Evolutionary conservation across 179 eudicot species (phyloP).

Genomic region (Camellia oleifera): DNA sequence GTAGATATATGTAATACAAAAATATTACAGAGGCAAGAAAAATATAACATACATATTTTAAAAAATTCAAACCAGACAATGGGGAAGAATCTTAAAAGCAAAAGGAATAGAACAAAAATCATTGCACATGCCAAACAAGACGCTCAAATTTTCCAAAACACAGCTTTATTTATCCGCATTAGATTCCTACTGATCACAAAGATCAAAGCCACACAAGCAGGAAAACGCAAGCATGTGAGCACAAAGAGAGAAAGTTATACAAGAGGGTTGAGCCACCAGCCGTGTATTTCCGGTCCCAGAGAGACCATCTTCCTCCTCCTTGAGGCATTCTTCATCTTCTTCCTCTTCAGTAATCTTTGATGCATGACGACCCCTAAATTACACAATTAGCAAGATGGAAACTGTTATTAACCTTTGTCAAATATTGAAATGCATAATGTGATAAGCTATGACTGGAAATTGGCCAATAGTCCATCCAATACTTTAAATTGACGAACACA

Average conservation of each 20-base stretch:
- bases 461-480: not conserved
- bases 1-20: not conserved
- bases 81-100: not conserved
- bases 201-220: not conserved
- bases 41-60: not conserved
- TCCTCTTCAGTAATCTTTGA: constrained; percentile 95
- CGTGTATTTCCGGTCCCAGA: constrained; percentile 78
- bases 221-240: not conserved
- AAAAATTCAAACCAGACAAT: not conserved
- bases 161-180: not conserved
- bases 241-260: constrained; percentile 38
- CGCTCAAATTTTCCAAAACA: not conserved
- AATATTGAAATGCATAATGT: not conserved
- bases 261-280: constrained; percentile 82
- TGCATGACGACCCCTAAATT: constrained; percentile 93
- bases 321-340: constrained; percentile 90
- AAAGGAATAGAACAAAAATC: not conserved
- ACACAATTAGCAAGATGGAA: not conserved
- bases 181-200: not conserved
- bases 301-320: constrained; percentile 79
- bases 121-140: not conserved
- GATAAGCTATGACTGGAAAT: not conserved
- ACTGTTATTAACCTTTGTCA: not conserved
- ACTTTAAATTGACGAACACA: not conserved
- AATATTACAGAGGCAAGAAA: not conserved